Evolutionary conservation across 495 filamentous ascomycete species (phyloP).

Genomic region (Xylaria bambusicola): DNA sequence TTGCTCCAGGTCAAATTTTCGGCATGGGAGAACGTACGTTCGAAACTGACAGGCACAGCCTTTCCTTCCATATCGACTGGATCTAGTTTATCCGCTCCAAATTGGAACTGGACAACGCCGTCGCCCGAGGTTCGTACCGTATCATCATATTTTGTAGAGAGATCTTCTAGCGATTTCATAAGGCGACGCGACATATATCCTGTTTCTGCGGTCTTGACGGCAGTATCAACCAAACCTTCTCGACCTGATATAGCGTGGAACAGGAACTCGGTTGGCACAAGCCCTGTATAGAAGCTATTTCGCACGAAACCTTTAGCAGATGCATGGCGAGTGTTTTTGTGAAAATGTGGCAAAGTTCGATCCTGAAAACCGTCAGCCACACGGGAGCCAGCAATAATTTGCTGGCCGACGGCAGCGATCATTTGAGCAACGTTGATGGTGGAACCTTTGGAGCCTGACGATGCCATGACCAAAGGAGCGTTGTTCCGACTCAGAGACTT

Average conservation of each 20-base stretch:
- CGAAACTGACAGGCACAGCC: slow-evolving; percentile 89
- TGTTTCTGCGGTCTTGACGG: slow-evolving; percentile 97
- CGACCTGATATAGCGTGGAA: slow-evolving; percentile 98
- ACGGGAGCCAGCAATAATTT: slow-evolving; percentile 93
- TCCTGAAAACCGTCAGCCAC: slow-evolving; percentile 97
- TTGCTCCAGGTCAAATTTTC: slow-evolving; percentile 79
- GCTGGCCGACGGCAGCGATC: slow-evolving; percentile 95
- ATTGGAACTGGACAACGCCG: slow-evolving; percentile 92
- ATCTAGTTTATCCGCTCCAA: slow-evolving; percentile 92
- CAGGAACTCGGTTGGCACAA: slow-evolving; percentile 87
- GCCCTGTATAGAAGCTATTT: slow-evolving; percentile 96
- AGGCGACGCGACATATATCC: slow-evolving; percentile 98
- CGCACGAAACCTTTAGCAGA: slow-evolving; percentile 94
- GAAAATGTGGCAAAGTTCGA: slow-evolving; percentile 90
- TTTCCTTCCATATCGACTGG: slow-evolving; percentile 97
- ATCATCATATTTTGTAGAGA: slow-evolving; percentile 87
- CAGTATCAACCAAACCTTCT: slow-evolving; percentile 99
- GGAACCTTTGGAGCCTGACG: slow-evolving; percentile 91
- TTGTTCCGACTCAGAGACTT: slow-evolving; percentile 87
- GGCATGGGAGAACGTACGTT: slow-evolving; percentile 85
- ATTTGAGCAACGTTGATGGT: slow-evolving; percentile 99
- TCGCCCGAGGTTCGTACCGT: slow-evolving; percentile 88
- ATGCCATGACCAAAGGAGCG: slow-evolving; percentile 94
- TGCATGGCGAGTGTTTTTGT: slow-evolving; percentile 85
- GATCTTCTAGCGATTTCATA: slow-evolving; percentile 97